Conservation (phyloP, 345 rosid species). For the Salix exigua region DNA sequence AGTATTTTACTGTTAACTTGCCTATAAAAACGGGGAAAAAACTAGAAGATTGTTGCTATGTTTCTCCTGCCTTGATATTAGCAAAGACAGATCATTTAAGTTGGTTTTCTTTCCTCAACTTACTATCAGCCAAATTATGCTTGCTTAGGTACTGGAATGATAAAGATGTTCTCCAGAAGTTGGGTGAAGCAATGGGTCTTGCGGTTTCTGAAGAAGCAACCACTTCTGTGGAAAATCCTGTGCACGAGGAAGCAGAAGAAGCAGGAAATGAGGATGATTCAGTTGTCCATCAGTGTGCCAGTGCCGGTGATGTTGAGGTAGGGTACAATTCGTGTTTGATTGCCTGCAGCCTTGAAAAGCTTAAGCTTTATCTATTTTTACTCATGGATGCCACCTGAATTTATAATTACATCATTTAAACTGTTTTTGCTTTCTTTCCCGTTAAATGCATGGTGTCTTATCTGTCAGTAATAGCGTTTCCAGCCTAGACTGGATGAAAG, state of each 20-base stretch:
- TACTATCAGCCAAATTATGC: constrained; percentile 8
- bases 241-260: constrained; percentile 61
- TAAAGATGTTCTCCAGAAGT: constrained; percentile 77
- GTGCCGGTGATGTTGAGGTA: constrained; percentile 97
- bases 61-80: background rate
- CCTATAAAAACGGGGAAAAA: background rate
- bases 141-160: constrained; percentile 87
- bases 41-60: background rate
- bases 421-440: background rate
- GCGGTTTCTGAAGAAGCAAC: constrained; percentile 61
- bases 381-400: background rate
- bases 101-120: constrained; percentile 1
- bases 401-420: background rate
- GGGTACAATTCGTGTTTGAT: background rate
- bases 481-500: too few species aligned
- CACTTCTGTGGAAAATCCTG: constrained; percentile 54
- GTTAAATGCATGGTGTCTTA: too few species aligned
- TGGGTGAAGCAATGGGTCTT: constrained; percentile 99
- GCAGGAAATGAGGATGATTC: constrained; percentile 83
- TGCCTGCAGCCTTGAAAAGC: background rate
- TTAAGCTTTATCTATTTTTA: background rate
- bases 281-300: constrained; percentile 82
- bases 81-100: background rate
- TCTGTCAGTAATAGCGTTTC: too few species aligned
- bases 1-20: background rate